phyloP scores from a whole-genome alignment of 2,329 filamentous ascomycete genomes.

The Ampelomyces quisqualis region DNA sequence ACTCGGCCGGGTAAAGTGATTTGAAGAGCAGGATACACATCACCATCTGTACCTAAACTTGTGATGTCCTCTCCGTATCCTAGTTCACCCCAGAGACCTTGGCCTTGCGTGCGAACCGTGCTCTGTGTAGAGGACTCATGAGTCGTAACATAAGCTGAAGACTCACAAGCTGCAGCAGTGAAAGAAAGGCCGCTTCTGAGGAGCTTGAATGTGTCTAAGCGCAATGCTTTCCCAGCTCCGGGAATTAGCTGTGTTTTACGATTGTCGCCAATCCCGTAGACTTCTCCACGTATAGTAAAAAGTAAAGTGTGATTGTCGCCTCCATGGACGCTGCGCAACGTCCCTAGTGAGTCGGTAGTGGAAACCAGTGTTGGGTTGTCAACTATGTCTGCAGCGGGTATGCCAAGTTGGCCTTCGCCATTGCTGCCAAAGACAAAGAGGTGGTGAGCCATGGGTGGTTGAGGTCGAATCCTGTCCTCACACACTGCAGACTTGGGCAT shows the following conservation, averaged over 20 bases:
- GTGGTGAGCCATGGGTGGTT: conserved; percentile 15
- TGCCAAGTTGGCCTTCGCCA: conserved; percentile 54
- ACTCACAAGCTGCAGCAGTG: conserved; percentile 27
- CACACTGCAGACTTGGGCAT: background rate
- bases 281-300: conserved; percentile 58
- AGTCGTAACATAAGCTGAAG: conserved; percentile 26
- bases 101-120: conserved; percentile 17
- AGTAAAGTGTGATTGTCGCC: conserved; percentile 89
- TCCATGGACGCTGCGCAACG: conserved; percentile 50
- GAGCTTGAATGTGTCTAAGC: conserved; percentile 7
- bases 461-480: background rate
- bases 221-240: background rate
- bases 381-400: conserved; percentile 48
- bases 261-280: conserved; percentile 68
- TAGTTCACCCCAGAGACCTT: conserved; percentile 31
- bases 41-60: background rate
- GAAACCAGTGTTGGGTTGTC: conserved; percentile 16
- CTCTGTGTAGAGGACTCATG: background rate
- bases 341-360: conserved; percentile 3
- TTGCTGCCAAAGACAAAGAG: conserved; percentile 56
- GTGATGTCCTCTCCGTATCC: conserved; percentile 10
- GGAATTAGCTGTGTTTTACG: conserved; percentile 48
- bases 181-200: conserved; percentile 6
- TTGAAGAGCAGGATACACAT: background rate
- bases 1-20: conserved; percentile 41